Evolutionary conservation across 2,329 filamentous ascomycete genomes (phyloP).

Genomic region (Aspergillus pseudotamarii): DNA sequence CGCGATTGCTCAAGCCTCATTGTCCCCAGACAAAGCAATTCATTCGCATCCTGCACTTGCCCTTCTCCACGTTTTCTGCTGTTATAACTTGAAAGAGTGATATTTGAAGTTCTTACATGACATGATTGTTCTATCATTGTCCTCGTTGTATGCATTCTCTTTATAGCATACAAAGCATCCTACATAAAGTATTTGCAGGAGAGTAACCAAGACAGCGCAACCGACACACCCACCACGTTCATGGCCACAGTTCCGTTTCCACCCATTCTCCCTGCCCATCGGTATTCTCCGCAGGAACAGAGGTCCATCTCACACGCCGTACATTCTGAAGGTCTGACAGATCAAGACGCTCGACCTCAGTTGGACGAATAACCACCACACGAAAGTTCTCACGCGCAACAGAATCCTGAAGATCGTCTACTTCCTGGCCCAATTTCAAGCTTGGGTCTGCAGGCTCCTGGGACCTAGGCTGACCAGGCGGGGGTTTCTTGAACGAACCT

Average conservation of each 20-base stretch:
- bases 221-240: slow-evolving; percentile 13
- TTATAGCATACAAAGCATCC: not conserved
- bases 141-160: not conserved
- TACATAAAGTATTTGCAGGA: not conserved
- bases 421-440: slow-evolving; percentile 61
- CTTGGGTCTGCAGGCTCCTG: slow-evolving; percentile 50
- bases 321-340: slow-evolving; percentile 66
- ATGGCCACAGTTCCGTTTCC: slow-evolving; percentile 69
- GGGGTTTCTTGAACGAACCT: slow-evolving; percentile 72
- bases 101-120: not conserved
- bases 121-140: not conserved
- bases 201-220: not conserved
- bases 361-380: slow-evolving; percentile 82
- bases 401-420: slow-evolving; percentile 69
- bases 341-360: slow-evolving; percentile 75
- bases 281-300: slow-evolving; percentile 38
- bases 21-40: not conserved
- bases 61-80: not conserved
- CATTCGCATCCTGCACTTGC: not conserved
- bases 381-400: slow-evolving; percentile 76
- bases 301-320: slow-evolving; percentile 69
- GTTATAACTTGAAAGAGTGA: not conserved
- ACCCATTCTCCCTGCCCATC: slow-evolving; percentile 60
- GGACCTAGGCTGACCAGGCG: slow-evolving; percentile 65
- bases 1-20: not conserved